Percentiles rank a stretch among this genome's conserved stretches.
phyloP scores from a whole-genome alignment of 768 basidiomycete species.

The Amanita rubescens region DNA sequence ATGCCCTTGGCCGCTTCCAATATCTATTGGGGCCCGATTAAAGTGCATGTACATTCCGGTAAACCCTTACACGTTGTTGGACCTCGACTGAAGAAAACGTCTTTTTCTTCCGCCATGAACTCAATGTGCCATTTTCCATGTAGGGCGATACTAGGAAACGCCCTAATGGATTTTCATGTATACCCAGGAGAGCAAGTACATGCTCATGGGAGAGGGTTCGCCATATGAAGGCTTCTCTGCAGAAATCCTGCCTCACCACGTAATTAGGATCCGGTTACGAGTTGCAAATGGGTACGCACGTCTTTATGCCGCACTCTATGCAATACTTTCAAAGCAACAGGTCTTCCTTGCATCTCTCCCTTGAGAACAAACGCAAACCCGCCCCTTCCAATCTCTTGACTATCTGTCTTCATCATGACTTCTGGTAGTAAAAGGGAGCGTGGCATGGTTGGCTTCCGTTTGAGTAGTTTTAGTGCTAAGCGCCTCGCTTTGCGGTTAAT shows the following conservation, averaged over 20 bases:
- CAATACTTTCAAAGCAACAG: no score
- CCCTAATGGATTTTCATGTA: not conserved
- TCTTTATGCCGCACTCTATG: no score
- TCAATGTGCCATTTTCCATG: not conserved
- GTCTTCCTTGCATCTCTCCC: not conserved
- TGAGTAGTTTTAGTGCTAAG: not conserved
- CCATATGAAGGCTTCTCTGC: not conserved
- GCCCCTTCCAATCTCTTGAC: not conserved
- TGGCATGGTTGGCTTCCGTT: not conserved
- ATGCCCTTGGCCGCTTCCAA: no score
- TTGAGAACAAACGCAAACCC: not conserved
- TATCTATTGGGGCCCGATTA: no score
- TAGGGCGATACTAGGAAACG: not conserved
- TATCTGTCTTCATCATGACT: not conserved
- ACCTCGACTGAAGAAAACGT: not conserved
- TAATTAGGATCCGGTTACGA: no score
- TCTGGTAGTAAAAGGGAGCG: not conserved
- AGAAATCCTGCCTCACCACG: not conserved
- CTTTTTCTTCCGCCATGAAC: not conserved
- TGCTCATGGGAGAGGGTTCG: not conserved
- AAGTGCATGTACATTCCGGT: not conserved
- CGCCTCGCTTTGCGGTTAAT: not conserved
- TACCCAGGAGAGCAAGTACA: not conserved
- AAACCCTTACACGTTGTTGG: not conserved
- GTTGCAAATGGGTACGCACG: no score